A percentile compares a stretch with the other conserved stretches of the same genome.
phyloP scores from a whole-genome alignment of 768 basidiomycete species.

The Mycena leptocephala region DNA sequence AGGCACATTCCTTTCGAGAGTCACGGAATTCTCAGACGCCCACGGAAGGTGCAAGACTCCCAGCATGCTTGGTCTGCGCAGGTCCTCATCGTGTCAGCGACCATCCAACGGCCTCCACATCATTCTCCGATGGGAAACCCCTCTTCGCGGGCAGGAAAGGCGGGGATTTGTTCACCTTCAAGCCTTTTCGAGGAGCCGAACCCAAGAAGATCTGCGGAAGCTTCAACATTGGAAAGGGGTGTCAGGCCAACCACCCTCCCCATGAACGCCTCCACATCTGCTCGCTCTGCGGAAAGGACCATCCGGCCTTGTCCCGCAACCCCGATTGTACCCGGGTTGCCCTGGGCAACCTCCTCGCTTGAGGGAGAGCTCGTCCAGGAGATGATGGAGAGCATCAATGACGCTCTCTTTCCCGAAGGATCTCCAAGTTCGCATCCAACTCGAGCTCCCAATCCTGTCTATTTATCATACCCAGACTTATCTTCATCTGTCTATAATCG shows the following conservation, averaged over 20 bases:
- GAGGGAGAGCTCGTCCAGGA: slow-evolving; percentile 13
- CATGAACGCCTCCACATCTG: slow-evolving; percentile 42
- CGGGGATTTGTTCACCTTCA: slow-evolving; percentile 11
- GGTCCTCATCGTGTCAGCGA: neutral
- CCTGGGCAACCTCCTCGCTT: slow-evolving; percentile 20
- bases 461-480: slow-evolving; percentile 32
- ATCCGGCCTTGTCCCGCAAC: slow-evolving; percentile 46
- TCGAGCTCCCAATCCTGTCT: neutral
- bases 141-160: neutral
- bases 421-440: neutral
- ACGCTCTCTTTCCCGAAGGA: neutral
- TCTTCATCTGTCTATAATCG: slow-evolving; percentile 30
- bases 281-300: slow-evolving; percentile 47
- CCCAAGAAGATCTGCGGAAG: slow-evolving; percentile 37
- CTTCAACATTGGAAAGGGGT: slow-evolving; percentile 38
- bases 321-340: slow-evolving; percentile 32
- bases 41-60: neutral
- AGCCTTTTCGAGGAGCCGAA: slow-evolving; percentile 9
- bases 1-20: neutral
- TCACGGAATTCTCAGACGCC: neutral
- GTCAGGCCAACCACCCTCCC: slow-evolving; percentile 16
- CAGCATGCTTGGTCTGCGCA: neutral
- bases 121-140: neutral
- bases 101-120: neutral
- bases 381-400: neutral